These are phyloP conservation scores for Starmerella vitae DNA, from an alignment of 805 yeast species.

Conservation along the genomic window DNA sequence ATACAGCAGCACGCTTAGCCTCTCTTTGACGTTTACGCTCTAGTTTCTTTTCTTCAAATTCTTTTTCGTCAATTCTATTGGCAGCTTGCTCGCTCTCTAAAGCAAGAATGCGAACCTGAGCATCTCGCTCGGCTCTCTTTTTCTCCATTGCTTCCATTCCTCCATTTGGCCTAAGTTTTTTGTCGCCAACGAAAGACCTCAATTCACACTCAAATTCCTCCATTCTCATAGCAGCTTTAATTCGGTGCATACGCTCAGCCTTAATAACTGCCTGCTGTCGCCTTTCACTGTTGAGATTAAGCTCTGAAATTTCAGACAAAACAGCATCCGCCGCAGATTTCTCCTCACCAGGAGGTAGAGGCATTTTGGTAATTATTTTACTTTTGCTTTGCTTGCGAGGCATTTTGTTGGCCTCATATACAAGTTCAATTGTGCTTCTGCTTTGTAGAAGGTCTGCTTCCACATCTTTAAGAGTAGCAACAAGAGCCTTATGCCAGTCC, in stretches of 20 bases:
- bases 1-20: neutral
- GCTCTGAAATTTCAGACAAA: slow-evolving; percentile 59
- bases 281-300: slow-evolving; percentile 71
- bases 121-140: slow-evolving; percentile 44
- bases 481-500: slow-evolving; percentile 80
- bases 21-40: slow-evolving; percentile 3
- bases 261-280: slow-evolving; percentile 78
- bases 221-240: slow-evolving; percentile 45
- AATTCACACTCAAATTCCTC: slow-evolving; percentile 75
- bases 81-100: slow-evolving; percentile 23
- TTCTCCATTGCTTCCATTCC: slow-evolving; percentile 82
- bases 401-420: slow-evolving; percentile 25
- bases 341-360: slow-evolving; percentile 21
- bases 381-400: slow-evolving; percentile 1
- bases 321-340: slow-evolving; percentile 36
- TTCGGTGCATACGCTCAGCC: slow-evolving; percentile 69
- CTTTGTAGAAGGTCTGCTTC: slow-evolving; percentile 72
- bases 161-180: slow-evolving; percentile 65
- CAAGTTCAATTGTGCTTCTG: slow-evolving; percentile 64
- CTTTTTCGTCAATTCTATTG: slow-evolving; percentile 12
- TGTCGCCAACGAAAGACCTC: slow-evolving; percentile 68
- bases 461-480: slow-evolving; percentile 65
- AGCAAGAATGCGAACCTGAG: slow-evolving; percentile 46
- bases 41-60: slow-evolving; percentile 11
- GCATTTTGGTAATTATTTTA: slow-evolving; percentile 26